Percentiles rank a stretch among this genome's conserved stretches.
Conservation (phyloP, 306 rosid species). For the Citrullus amarus region DNA sequence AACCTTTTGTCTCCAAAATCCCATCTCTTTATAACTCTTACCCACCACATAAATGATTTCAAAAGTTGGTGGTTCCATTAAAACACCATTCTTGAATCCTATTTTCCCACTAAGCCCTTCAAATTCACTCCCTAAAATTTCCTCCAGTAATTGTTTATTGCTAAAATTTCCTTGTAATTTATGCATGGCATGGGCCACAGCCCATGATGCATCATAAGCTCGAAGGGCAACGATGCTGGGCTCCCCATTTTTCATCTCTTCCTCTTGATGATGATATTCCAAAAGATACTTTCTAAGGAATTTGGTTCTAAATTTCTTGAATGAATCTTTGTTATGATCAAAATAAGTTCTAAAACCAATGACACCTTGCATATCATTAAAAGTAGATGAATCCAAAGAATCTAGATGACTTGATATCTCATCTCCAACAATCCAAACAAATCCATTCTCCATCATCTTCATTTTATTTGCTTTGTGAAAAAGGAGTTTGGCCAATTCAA, state of each 20-base stretch:
- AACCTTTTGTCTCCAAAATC: slow-evolving; percentile 32
- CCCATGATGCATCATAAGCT: slow-evolving; percentile 36
- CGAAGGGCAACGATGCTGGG: slow-evolving; percentile 48
- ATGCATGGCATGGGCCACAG: slow-evolving; percentile 14
- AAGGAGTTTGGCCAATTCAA: slow-evolving; percentile 25
- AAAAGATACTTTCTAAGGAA: slow-evolving; percentile 23
- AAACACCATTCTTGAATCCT: slow-evolving; percentile 14
- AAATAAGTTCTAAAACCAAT: slow-evolving; percentile 39
- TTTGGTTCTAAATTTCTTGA: slow-evolving; percentile 24
- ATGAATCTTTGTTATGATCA: slow-evolving; percentile 5
- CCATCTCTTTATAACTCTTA: slow-evolving; percentile 38
- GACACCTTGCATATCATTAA: slow-evolving; percentile 41
- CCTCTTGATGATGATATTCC: slow-evolving; percentile 42
- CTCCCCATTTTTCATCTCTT: neutral
- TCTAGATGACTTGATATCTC: slow-evolving; percentile 40
- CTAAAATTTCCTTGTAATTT: slow-evolving; percentile 17
- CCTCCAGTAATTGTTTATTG: slow-evolving; percentile 6
- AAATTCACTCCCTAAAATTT: slow-evolving; percentile 13
- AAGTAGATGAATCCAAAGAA: slow-evolving; percentile 31
- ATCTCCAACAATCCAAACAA: slow-evolving; percentile 43
- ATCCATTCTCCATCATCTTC: slow-evolving; percentile 52
- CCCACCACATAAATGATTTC: slow-evolving; percentile 47
- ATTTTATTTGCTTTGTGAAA: slow-evolving; percentile 35
- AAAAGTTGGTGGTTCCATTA: slow-evolving; percentile 16
- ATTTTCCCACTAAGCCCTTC: slow-evolving; percentile 42